Evolutionary conservation across 176 grass and related monocot genomes (phyloP), one percentile per base, ranked within the genome.

Genomic region (Canna indica): DNA sequence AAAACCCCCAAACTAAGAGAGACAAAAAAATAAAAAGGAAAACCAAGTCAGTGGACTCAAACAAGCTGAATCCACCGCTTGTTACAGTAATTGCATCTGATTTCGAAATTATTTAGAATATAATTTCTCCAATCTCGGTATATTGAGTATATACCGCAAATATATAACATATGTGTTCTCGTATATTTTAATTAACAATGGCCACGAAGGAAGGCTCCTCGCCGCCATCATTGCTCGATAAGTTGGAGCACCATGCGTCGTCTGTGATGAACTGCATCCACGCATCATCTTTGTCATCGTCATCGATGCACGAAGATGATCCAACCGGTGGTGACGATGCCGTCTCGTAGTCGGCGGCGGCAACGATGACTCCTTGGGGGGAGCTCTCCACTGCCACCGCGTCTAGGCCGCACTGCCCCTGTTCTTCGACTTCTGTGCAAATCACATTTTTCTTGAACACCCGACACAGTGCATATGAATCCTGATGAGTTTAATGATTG

Each of bases 231-330:
- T 85, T 82, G 80, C 53, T 87, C 17, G 84, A 67, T 73, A 87
- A 73, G 70, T 81, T 91, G 20, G 44, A 71, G 72, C 76, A 90
- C 87, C 95, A 89, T 30, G 77, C 53, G 58, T 90, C 95, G 17
- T 99, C 95, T 22, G 85, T 75, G 78, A 99, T 99, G 86, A 93
- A 99, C 73, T 99, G 87, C 90, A 99, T 94, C 95, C 95, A 99
- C 33, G 95, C 79, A 68, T 88, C 91, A 47, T 99, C 95, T 84
- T 90, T 94, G 36, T 87, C 87, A 36, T 86, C 83, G 56, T 94
- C 95, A 29, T 90, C 82, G 39, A 79, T 74, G 76, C 61, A 52
- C 24, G 84, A 86, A 27, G 86, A 83, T 33, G 91, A 80, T 81
- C 82, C 82, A 77, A 50, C 79, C 15, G 77, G 73, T 60, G 15